Evolutionary conservation across 352 stramenopile species (phyloP), one percentile per base, ranked within the genome.

Genomic region (Globisporangium spiculum): DNA sequence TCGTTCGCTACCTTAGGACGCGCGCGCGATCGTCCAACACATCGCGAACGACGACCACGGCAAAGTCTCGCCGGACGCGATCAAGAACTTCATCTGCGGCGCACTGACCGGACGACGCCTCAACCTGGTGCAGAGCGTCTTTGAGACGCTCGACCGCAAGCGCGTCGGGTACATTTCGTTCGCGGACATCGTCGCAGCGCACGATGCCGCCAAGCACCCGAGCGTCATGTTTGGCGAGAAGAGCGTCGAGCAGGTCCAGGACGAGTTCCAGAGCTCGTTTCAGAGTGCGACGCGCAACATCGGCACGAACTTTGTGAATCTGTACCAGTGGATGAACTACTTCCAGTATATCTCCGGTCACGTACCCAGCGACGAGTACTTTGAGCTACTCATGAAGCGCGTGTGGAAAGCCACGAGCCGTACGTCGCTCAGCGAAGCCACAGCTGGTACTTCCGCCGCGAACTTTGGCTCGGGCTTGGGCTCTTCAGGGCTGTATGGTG

Each of bases 141-240:
- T 93, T 55, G 81, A 89, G 38, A 54, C 75, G n/a, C 73, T 93
- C 30, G 83, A 93, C 70, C 74, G 71, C 54, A 84, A 87, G 55
- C 75, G 73, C 10, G 66, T 89, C 30, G 85, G 85, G 2, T 93
- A 93, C 66, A 56, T 93, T 24, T 59, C 81, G 12, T 69, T 84
- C 16, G 64, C 70, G 18, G 85, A 93, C 52, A 74, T 89, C 0
- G 20, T 90, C 24, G 64, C 75, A 10, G 70, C 66, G 9, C 83
- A 91, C 60, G 83, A 92, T 53, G 80, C 80, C 4, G 53, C 52
- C 22, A 80, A 77, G 32, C 85, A 93, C 55, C 85, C 85, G 6
- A 81, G 76, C 50, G 79, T 93, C 38, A 89, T 93, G 80, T 93
- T 93, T 69, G 77, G 81, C 30, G 84, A 92, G 34, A 79, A 83